Conservation (phyloP, 73 alveolate genomes). For the Paramecium sexaurelia region DNA sequence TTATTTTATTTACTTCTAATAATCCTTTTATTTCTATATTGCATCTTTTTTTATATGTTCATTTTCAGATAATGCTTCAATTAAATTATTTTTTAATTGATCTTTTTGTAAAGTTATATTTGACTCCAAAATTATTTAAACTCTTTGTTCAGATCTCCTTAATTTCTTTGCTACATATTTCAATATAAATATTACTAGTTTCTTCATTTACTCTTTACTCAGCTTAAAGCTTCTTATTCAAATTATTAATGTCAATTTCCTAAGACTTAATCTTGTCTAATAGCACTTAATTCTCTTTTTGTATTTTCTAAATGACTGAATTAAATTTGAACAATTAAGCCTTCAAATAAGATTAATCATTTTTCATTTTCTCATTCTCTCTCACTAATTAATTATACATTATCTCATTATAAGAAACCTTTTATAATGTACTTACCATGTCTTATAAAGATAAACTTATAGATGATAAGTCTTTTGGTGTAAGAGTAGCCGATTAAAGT, state of each 20-base stretch:
- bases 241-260: background rate
- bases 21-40: background rate
- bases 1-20: background rate
- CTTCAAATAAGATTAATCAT: background rate
- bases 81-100: background rate
- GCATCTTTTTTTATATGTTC: conserved; percentile 47
- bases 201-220: conserved; percentile 18
- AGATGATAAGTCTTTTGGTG: background rate
- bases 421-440: background rate
- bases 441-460: background rate
- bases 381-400: background rate
- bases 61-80: conserved; percentile 54
- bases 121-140: conserved; percentile 27
- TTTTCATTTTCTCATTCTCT: conserved; percentile 26
- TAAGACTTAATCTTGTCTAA: background rate
- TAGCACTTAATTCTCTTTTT: background rate
- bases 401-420: conserved; percentile 39
- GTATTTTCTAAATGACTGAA: background rate
- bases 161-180: background rate
- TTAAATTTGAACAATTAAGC: background rate
- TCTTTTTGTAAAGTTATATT: conserved; percentile 40
- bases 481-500: background rate
- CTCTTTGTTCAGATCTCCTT: conserved; percentile 45
- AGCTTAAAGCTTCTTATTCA: background rate
- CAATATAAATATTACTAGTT: background rate